Evolutionary conservation across 2,329 filamentous ascomycete genomes (phyloP).

Genomic region (Teratosphaeria zuluensis): DNA sequence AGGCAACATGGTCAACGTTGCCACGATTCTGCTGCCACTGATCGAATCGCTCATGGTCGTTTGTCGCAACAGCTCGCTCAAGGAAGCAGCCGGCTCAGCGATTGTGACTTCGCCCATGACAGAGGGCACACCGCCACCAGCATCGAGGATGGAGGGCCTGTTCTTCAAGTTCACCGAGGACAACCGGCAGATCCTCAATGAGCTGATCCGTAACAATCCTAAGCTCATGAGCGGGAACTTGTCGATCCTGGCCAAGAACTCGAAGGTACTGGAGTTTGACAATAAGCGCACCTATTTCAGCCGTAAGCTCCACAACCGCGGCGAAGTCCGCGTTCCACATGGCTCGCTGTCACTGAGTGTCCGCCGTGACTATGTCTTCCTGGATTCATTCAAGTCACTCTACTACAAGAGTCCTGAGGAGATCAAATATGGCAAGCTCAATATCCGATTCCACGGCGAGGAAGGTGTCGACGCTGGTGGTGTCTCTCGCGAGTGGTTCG

Average conservation of each 20-base stretch:
- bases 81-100: slow-evolving; percentile 47
- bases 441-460: slow-evolving; percentile 92
- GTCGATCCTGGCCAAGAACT: slow-evolving; percentile 91
- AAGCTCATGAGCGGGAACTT: slow-evolving; percentile 99
- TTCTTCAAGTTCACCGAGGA: slow-evolving; percentile 98
- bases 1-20: slow-evolving; percentile 93
- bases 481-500: slow-evolving; percentile 98
- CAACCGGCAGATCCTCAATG: slow-evolving; percentile 93
- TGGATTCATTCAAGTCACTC: slow-evolving; percentile 95
- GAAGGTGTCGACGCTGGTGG: slow-evolving; percentile 96
- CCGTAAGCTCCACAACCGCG: slow-evolving; percentile 73
- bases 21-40: slow-evolving; percentile 84
- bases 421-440: slow-evolving; percentile 98
- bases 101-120: slow-evolving; percentile 39
- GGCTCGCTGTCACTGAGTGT: slow-evolving; percentile 73
- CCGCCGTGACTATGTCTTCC: slow-evolving; percentile 89
- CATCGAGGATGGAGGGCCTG: slow-evolving; percentile 72
- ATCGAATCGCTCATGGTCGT: slow-evolving; percentile 98
- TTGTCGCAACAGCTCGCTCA: slow-evolving; percentile 89
- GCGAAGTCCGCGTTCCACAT: slow-evolving; percentile 61
- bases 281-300: slow-evolving; percentile 99
- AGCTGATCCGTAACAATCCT: slow-evolving; percentile 91
- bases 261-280: slow-evolving; percentile 96
- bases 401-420: slow-evolving; percentile 96
- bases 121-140: slow-evolving; percentile 70